A percentile compares a stretch with the other conserved stretches of the same genome.
phyloP scores from a whole-genome alignment of 768 basidiomycete genomes.

The Harrya chromipes region DNA sequence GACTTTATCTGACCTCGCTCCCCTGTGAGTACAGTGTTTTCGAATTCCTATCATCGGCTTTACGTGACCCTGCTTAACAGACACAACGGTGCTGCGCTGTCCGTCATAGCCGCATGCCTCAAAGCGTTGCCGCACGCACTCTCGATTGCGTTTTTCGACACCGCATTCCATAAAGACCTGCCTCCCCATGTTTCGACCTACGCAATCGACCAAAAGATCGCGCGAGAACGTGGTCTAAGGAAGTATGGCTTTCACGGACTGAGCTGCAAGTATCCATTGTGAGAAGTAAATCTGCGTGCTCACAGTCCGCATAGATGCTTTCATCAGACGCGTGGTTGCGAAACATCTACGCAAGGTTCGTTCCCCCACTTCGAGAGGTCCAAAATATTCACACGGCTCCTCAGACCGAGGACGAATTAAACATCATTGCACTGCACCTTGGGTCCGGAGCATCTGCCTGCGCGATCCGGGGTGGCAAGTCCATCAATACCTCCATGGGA shows the following conservation, averaged over 20 bases:
- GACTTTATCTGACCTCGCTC: conserved; percentile 74
- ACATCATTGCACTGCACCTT: conserved; percentile 81
- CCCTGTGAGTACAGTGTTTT: conserved; percentile 56
- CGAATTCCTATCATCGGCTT: not conserved
- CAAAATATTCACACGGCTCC: not conserved
- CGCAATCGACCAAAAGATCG: conserved; percentile 64
- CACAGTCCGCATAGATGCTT: conserved; percentile 45
- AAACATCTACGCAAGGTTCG: conserved; percentile 52
- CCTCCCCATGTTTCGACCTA: conserved; percentile 77
- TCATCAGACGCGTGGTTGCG: conserved; percentile 65
- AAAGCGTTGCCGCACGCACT: conserved; percentile 59
- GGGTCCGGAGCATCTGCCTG: conserved; percentile 90
- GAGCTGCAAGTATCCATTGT: conserved; percentile 46
- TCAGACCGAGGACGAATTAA: conserved; percentile 48
- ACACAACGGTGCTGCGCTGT: conserved; percentile 60
- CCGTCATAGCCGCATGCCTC: conserved; percentile 47
- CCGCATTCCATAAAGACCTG: conserved; percentile 77
- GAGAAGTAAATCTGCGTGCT: not conserved
- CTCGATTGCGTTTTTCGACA: conserved; percentile 87
- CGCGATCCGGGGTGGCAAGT: conserved; percentile 67
- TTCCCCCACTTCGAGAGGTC: not conserved
- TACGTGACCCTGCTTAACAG: conserved; percentile 26
- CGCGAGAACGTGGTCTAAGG: conserved; percentile 62
- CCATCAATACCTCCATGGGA: conserved; percentile 89
- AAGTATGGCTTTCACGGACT: conserved; percentile 94